phyloP scores from a whole-genome alignment of 495 filamentous ascomycete species.

The Tetracladium setigerum region DNA sequence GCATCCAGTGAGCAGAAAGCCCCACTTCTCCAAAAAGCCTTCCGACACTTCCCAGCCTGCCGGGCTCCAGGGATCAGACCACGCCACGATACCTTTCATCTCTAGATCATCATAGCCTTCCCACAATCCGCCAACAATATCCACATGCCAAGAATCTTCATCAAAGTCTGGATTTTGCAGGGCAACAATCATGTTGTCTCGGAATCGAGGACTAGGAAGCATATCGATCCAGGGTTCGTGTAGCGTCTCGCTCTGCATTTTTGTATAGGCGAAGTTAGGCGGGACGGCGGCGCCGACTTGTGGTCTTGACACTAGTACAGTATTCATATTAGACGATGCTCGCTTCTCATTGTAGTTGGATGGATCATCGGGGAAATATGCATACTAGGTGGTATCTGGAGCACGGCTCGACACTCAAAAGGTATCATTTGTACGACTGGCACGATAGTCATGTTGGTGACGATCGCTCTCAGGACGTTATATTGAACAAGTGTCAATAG shows the following conservation, averaged over 20 bases:
- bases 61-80: slow-evolving; percentile 23
- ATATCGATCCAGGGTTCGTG: slow-evolving; percentile 6
- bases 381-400: neutral
- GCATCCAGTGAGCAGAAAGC: slow-evolving; percentile 30
- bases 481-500: slow-evolving; percentile 29
- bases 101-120: neutral
- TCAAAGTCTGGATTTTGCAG: slow-evolving; percentile 18
- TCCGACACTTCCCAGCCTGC: slow-evolving; percentile 38
- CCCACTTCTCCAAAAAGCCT: slow-evolving; percentile 39
- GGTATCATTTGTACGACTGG: slow-evolving; percentile 19
- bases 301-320: neutral
- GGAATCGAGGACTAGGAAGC: neutral
- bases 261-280: slow-evolving; percentile 9
- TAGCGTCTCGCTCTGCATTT: neutral
- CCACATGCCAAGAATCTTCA: neutral
- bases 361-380: slow-evolving; percentile 2
- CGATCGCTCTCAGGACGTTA: slow-evolving; percentile 27
- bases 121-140: slow-evolving; percentile 3
- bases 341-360: neutral
- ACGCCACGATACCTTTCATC: neutral
- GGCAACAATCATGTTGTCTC: neutral
- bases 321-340: neutral
- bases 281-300: neutral
- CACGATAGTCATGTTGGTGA: slow-evolving; percentile 27
- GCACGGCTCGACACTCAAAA: slow-evolving; percentile 15